Evolutionary conservation across 1,284 basidiomycete species (phyloP).

Genomic region (Trichosporon asahii): DNA sequence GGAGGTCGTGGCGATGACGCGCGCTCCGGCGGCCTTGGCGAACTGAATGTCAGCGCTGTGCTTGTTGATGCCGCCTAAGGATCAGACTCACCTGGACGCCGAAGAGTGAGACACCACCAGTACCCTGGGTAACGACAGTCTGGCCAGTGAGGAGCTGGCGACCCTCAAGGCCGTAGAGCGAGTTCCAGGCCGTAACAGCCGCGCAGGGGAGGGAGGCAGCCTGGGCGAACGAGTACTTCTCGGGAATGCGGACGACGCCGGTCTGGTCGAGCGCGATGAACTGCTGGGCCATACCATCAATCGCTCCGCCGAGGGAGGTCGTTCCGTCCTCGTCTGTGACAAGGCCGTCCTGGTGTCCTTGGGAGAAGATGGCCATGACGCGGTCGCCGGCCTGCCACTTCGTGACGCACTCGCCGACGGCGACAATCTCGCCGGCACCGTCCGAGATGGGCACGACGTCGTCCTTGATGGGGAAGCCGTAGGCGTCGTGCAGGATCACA

Average conservation of each 20-base stretch:
- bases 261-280: conserved; percentile 55
- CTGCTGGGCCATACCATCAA: conserved; percentile 60
- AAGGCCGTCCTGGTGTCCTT: conserved; percentile 50
- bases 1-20: conserved; percentile 49
- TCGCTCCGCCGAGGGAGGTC: conserved; percentile 56
- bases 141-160: conserved; percentile 41
- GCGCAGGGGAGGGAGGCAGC: conserved; percentile 50
- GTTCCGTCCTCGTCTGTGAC: background rate
- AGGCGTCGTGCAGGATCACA: conserved; percentile 14
- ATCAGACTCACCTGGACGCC: conserved; percentile 45
- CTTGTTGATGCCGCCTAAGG: no score
- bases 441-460: conserved; percentile 57
- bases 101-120: conserved; percentile 52
- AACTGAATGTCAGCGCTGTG: conserved; percentile 36
- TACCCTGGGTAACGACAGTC: conserved; percentile 50
- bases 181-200: conserved; percentile 51
- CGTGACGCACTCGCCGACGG: conserved; percentile 58
- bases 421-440: conserved; percentile 61
- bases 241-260: conserved; percentile 38
- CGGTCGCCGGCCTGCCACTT: conserved; percentile 59
- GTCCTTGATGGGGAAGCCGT: conserved; percentile 18
- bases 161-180: conserved; percentile 45
- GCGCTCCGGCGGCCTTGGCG: conserved; percentile 45
- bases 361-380: conserved; percentile 48
- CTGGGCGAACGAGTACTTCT: conserved; percentile 45